phyloP scores from a whole-genome alignment of 441 rosid species.

The Hura crepitans region DNA sequence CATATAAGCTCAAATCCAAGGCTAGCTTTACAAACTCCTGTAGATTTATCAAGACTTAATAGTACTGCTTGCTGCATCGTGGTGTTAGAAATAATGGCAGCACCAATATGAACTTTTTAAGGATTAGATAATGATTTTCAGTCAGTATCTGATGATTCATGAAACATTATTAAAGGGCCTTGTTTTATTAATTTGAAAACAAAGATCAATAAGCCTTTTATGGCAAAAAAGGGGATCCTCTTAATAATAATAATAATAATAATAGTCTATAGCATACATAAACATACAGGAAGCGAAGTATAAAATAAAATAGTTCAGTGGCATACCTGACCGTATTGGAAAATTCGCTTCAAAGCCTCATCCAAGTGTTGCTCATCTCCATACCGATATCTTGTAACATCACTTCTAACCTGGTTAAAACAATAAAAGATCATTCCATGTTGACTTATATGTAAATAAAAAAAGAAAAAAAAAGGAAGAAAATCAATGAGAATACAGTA shows the following conservation, averaged over 20 bases:
- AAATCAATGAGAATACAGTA: background rate
- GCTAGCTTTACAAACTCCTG: too few relatives aligned
- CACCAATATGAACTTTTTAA: too few relatives aligned
- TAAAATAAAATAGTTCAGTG: background rate
- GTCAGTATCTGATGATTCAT: background rate
- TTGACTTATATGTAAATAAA: background rate
- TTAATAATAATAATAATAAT: background rate
- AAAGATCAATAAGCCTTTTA: background rate
- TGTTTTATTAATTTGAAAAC: background rate
- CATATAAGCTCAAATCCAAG: background rate
- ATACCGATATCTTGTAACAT: constrained; percentile 84
- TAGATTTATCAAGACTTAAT: background rate
- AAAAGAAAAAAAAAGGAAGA: too few relatives aligned
- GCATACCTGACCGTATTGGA: constrained; percentile 85
- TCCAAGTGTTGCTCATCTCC: constrained; percentile 97
- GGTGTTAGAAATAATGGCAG: too few relatives aligned
- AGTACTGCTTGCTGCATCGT: background rate
- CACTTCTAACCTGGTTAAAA: constrained; percentile 68
- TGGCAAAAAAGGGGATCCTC: background rate
- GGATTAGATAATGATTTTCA: constrained; percentile 3
- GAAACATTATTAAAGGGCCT: background rate
- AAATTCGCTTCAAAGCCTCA: constrained; percentile 81
- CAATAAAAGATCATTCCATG: constrained; percentile 22
- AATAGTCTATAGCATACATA: constrained; percentile 42
- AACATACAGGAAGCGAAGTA: constrained; percentile 37